Conservation (phyloP, 116 monocot genomes). For the Zostera marina region DNA sequence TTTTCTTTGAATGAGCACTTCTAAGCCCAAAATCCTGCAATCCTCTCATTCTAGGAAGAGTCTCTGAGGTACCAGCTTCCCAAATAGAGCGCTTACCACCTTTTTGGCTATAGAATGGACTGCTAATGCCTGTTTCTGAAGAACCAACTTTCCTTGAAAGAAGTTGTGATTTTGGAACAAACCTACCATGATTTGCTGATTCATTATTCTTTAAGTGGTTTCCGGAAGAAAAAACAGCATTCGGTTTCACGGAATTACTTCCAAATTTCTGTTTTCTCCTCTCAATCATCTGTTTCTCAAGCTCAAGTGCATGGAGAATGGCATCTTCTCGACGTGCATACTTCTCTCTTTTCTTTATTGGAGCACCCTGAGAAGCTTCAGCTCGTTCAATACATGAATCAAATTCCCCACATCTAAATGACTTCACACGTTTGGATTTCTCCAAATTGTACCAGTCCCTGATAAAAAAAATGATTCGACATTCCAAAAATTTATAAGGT, state of each 20-base stretch:
- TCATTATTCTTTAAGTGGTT: slow-evolving; percentile 14
- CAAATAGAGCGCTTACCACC: slow-evolving; percentile 8
- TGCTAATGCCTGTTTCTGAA: slow-evolving; percentile 8
- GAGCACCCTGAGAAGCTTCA: slow-evolving; percentile 68
- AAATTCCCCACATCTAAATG: slow-evolving; percentile 96
- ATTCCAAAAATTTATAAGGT: slow-evolving; percentile 2
- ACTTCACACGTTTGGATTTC: slow-evolving; percentile 89
- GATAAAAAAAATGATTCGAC: slow-evolving; percentile 6
- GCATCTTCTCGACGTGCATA: slow-evolving; percentile 95
- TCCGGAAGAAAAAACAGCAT: slow-evolving; percentile 14
- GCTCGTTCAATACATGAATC: slow-evolving; percentile 88
- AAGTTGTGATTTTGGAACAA: slow-evolving; percentile 16
- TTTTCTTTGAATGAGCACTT: slow-evolving; percentile 26
- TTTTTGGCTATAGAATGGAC: slow-evolving; percentile 8
- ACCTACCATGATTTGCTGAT: slow-evolving; percentile 7
- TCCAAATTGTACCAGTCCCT: slow-evolving; percentile 98
- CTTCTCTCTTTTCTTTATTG: slow-evolving; percentile 85
- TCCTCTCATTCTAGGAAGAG: slow-evolving; percentile 25
- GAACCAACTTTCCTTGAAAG: slow-evolving; percentile 19
- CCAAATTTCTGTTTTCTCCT: slow-evolving; percentile 16
- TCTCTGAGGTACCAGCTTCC: slow-evolving; percentile 19
- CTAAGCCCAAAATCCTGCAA: slow-evolving; percentile 36
- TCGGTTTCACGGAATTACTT: slow-evolving; percentile 13
- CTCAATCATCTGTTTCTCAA: slow-evolving; percentile 45
- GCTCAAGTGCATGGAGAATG: slow-evolving; percentile 92